These are phyloP conservation scores for Phytophthora colocasiae DNA, from an alignment of 352 stramenopile genomes.

Conservation along the genomic window DNA sequence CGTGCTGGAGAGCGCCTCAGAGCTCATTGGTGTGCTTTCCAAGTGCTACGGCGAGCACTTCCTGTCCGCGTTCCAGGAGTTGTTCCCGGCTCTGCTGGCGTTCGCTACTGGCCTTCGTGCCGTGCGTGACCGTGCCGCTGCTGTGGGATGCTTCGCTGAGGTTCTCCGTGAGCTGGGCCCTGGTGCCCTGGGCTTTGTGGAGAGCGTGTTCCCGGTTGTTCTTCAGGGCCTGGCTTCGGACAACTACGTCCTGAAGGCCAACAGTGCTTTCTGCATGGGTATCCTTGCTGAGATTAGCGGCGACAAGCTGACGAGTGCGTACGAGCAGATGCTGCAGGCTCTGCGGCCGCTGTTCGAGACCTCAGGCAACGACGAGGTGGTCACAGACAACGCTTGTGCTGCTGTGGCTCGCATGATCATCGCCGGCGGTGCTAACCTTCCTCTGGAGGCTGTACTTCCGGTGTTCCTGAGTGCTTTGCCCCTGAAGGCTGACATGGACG, in stretches of 20 bases:
- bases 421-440: constrained; percentile 73
- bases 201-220: constrained; percentile 92
- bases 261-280: constrained; percentile 95
- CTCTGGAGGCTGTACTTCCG: constrained; percentile 93
- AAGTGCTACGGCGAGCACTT: constrained; percentile 96
- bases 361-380: constrained; percentile 86
- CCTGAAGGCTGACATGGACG: constrained; percentile 96
- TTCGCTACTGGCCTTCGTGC: constrained; percentile 93
- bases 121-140: constrained; percentile 93
- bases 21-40: constrained; percentile 93
- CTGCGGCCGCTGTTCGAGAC: constrained; percentile 93
- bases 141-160: constrained; percentile 95
- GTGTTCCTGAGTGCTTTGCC: constrained; percentile 94
- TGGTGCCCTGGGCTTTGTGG: constrained; percentile 84
- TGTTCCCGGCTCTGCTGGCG: constrained; percentile 90
- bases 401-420: constrained; percentile 95
- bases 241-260: constrained; percentile 94
- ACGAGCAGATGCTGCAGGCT: constrained; percentile 92
- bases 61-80: constrained; percentile 88
- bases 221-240: constrained; percentile 91
- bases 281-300: constrained; percentile 90
- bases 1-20: constrained; percentile 93
- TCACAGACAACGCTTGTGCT: constrained; percentile 94
- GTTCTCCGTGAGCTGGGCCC: constrained; percentile 92
- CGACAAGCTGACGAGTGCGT: constrained; percentile 79